phyloP scores from a whole-genome alignment of 176 grass and related monocot genomes.

The Zizania latifolia region DNA sequence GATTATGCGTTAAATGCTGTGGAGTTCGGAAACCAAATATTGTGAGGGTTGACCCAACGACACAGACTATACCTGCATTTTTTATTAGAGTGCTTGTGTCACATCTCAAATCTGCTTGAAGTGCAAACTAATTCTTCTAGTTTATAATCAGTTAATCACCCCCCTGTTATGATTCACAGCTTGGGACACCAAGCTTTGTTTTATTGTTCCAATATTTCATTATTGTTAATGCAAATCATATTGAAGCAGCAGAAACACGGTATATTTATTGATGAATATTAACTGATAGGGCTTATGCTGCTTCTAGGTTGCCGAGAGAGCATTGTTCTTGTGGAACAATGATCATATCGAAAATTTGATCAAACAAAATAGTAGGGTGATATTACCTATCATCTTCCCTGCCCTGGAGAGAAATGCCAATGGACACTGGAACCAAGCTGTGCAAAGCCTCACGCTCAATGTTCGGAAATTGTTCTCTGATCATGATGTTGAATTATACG shows the following conservation, averaged over 20 bases:
- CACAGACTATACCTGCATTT: neutral
- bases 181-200: neutral
- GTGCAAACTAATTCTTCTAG: neutral
- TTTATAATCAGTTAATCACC: neutral
- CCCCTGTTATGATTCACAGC: neutral
- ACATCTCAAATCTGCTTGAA: neutral
- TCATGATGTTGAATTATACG: conserved; percentile 54
- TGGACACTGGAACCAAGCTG: conserved; percentile 76
- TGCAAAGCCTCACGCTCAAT: conserved; percentile 76
- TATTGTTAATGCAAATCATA: neutral
- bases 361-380: conserved; percentile 64
- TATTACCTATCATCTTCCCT: conserved; percentile 69
- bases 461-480: conserved; percentile 69
- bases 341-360: conserved; percentile 63
- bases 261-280: neutral
- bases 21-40: neutral
- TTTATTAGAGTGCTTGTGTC: neutral
- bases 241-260: neutral
- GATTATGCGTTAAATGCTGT: neutral
- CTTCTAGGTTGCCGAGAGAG: conserved; percentile 74
- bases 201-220: neutral
- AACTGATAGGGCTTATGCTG: conserved; percentile 18
- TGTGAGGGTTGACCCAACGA: neutral
- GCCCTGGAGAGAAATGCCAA: conserved; percentile 62
- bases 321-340: conserved; percentile 86